phyloP scores from a whole-genome alignment of 1,284 basidiomycete genomes.

The Termitomyces sp. region DNA sequence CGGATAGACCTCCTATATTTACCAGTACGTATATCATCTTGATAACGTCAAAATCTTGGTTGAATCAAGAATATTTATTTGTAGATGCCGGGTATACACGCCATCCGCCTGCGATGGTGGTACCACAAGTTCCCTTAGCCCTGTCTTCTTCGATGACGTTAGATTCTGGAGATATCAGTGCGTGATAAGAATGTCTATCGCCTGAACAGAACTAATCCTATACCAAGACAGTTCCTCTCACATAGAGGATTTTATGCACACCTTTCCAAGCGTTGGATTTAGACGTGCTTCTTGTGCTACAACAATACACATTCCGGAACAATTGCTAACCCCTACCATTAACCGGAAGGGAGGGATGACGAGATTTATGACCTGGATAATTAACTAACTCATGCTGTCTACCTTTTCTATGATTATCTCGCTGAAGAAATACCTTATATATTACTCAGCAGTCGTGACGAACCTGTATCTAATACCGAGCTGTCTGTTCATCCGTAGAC shows the following conservation, averaged over 20 bases:
- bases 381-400: background rate
- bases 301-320: background rate
- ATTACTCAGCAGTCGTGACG: background rate
- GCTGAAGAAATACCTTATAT: background rate
- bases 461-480: background rate
- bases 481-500: background rate
- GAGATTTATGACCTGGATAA: background rate
- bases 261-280: background rate
- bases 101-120: background rate
- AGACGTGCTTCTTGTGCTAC: background rate
- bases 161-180: slow-evolving; percentile 8
- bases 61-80: background rate
- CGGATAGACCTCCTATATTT: slow-evolving; percentile 8
- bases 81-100: slow-evolving; percentile 6
- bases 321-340: background rate
- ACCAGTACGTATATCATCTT: slow-evolving; percentile 3
- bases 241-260: background rate
- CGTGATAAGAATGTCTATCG: background rate
- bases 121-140: background rate
- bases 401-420: background rate
- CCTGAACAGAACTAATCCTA: background rate
- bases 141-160: slow-evolving; percentile 5
- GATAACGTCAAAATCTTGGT: background rate
- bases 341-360: background rate
- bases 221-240: slow-evolving; percentile 4